phyloP scores from a whole-genome alignment of 805 yeast genomes.

The Metschnikowia hibisci region DNA sequence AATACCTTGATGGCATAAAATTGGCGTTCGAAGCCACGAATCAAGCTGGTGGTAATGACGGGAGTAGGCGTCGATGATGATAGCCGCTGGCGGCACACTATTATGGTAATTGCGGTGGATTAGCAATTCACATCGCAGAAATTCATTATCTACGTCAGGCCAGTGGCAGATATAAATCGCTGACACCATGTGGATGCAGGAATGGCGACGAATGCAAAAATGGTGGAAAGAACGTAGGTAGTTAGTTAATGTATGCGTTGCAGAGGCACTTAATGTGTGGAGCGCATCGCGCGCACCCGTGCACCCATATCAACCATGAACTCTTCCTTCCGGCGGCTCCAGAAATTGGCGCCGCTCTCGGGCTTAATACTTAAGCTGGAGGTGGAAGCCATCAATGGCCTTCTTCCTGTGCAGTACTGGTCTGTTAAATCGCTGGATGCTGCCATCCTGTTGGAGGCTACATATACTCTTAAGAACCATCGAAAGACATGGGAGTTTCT shows the following conservation, averaged over 20 bases:
- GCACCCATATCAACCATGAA: slow-evolving; percentile 2
- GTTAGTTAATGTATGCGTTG: background rate
- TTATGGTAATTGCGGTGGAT: slow-evolving; percentile 33
- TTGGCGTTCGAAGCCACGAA: slow-evolving; percentile 30
- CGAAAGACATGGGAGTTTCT: slow-evolving; percentile 67
- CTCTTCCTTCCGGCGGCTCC: background rate
- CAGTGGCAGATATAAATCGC: slow-evolving; percentile 36
- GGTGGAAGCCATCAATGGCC: slow-evolving; percentile 49
- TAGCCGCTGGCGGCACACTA: slow-evolving; percentile 24
- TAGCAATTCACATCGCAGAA: slow-evolving; percentile 28
- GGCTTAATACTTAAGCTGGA: slow-evolving; percentile 8
- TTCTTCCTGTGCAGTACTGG: slow-evolving; percentile 27
- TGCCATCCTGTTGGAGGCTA: slow-evolving; percentile 25
- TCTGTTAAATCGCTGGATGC: background rate
- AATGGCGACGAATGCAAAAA: background rate
- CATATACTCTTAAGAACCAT: slow-evolving; percentile 45
- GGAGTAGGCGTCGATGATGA: slow-evolving; percentile 26
- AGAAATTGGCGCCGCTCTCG: slow-evolving; percentile 6
- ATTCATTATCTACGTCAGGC: slow-evolving; percentile 25
- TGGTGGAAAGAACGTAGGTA: background rate
- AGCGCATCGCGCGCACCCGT: background rate
- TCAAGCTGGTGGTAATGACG: slow-evolving; percentile 18
- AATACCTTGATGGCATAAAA: slow-evolving; percentile 45
- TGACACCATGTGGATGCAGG: slow-evolving; percentile 27
- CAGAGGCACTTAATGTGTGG: no score